Evolutionary conservation across 2,329 filamentous ascomycete genomes (phyloP), one percentile per base, ranked within the genome.

Genomic region (Parascedosporium putredinis): DNA sequence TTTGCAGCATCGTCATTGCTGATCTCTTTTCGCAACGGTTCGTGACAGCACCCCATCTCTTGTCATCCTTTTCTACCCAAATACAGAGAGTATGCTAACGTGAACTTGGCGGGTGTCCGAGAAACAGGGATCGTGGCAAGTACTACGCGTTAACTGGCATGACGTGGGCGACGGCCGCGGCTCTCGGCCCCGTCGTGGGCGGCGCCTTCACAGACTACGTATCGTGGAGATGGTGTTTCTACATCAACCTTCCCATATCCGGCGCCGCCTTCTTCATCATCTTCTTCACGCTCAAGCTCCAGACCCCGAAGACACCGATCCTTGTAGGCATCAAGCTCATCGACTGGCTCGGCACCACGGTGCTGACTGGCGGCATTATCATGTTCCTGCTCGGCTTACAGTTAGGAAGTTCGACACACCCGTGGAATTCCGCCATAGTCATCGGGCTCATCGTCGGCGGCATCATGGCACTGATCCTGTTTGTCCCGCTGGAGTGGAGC

Each of bases 301-400:
- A 84, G 48, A 83, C 78, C 3, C 83, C 84, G 0, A 73, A 72
- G 31, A 86, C 83, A 1, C 76, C 81, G 0, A 62, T 86, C 2
- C 64, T 68, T 52, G 67, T 77, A 34, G 84, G 84, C 0, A 64
- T 87, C 7, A 77, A 76, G 53, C 78, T 78, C 0, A 69, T 80
- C 20, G 76, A 80, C 58, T 80, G 76, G 75, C 53, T 68, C 5
- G 86, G 85, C 1, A 79, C 76, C 1, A 49, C 84, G 9, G 68
- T 76, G 2, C 75, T 88, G 53, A 70, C 86, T 5, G 78, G 78
- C 23, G 79, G 75, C 4, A 81, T 79, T 0, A 63, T 87, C 44
- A 86, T 88, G 80, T 65, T 88, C 16, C 71, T 88, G 2, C 72
- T 87, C 12, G 84, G 81, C 2, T 72, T 89, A 20, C 79, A 86